phyloP scores from a whole-genome alignment of 2,329 filamentous ascomycete species.

The Curvularia verruculosa region DNA sequence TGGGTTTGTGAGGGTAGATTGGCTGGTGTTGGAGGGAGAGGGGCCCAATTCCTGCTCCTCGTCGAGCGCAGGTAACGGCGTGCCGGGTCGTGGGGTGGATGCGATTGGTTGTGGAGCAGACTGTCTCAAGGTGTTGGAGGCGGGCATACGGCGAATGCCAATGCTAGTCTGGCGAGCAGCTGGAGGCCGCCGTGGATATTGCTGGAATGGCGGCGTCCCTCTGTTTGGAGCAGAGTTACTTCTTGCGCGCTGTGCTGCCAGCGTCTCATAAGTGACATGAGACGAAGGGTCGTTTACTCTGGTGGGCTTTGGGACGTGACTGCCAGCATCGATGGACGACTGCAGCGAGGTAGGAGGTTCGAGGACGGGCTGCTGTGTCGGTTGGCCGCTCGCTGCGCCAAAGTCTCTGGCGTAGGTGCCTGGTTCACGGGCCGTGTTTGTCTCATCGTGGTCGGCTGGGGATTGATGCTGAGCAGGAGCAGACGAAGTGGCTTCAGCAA shows the following conservation, averaged over 20 bases:
- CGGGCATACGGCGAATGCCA: slow-evolving; percentile 44
- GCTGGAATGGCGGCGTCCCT: slow-evolving; percentile 22
- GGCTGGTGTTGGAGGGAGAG: slow-evolving; percentile 24
- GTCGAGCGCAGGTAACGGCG: slow-evolving; percentile 39
- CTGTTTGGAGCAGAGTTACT: slow-evolving; percentile 37
- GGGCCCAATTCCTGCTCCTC: slow-evolving; percentile 35
- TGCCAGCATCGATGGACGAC: slow-evolving; percentile 45
- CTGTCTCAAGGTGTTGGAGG: slow-evolving; percentile 32
- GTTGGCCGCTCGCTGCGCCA: slow-evolving; percentile 27
- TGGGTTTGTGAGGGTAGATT: slow-evolving; percentile 22
- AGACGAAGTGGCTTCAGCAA: slow-evolving; percentile 36
- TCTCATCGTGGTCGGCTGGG: slow-evolving; percentile 41
- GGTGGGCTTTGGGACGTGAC: slow-evolving; percentile 37
- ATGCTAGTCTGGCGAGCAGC: slow-evolving; percentile 45
- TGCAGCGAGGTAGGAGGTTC: slow-evolving; percentile 45
- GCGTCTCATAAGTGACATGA: slow-evolving; percentile 25
- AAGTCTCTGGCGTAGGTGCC: slow-evolving; percentile 45
- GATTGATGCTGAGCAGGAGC: slow-evolving; percentile 37
- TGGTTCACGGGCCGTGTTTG: slow-evolving; percentile 33
- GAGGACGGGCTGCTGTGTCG: slow-evolving; percentile 27
- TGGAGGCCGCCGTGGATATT: slow-evolving; percentile 33
- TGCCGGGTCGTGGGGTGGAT: slow-evolving; percentile 30
- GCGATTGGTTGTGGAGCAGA: slow-evolving; percentile 27
- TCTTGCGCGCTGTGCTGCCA: slow-evolving; percentile 25
- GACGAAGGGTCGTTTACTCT: slow-evolving; percentile 27